A percentile compares a stretch with the other conserved stretches of the same genome.
Conservation (phyloP, 129 eudicot species). For the Lactuca saligna region DNA sequence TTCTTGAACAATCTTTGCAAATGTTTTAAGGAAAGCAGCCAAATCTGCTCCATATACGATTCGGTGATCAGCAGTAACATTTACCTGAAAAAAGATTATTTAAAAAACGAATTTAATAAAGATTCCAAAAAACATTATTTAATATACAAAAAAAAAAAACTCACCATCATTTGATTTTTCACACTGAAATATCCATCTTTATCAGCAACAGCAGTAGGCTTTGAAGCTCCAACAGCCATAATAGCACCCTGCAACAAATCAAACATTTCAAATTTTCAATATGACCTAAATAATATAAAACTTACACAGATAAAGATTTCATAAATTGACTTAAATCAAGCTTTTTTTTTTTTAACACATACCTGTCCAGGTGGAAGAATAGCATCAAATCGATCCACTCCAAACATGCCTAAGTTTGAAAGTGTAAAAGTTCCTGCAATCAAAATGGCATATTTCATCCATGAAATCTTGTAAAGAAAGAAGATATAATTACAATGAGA, state of each 20-base stretch:
- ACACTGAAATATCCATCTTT: conserved; percentile 90
- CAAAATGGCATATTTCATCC: conserved; percentile 5
- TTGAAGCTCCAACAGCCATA: conserved; percentile 97
- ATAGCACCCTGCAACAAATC: conserved; percentile 78
- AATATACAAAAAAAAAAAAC: conserved; percentile 13
- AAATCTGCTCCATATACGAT: conserved; percentile 86
- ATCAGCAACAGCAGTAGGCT: conserved; percentile 84
- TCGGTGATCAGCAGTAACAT: conserved; percentile 94
- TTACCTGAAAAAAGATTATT: conserved; percentile 53
- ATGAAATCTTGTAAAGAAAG: not conserved
- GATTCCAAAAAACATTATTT: not conserved
- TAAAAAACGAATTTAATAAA: not conserved
- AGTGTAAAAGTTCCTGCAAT: conserved; percentile 79
- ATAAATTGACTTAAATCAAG: conserved; percentile 13
- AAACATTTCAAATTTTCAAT: conserved; percentile 8
- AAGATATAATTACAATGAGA: conserved; percentile 7
- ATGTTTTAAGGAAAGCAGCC: conserved; percentile 90
- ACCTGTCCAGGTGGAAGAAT: conserved; percentile 99
- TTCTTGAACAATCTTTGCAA: conserved; percentile 74
- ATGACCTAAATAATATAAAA: conserved; percentile 3
- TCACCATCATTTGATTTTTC: conserved; percentile 92
- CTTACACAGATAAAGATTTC: conserved; percentile 1
- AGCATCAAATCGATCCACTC: conserved; percentile 97
- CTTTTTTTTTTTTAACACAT: conserved; percentile 12
- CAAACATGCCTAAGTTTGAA: conserved; percentile 97